Percentiles rank a stretch among this genome's conserved stretches.
Evolutionary conservation across 2,329 filamentous ascomycete species (phyloP).

Genomic region (Sordariomycetes sp.): DNA sequence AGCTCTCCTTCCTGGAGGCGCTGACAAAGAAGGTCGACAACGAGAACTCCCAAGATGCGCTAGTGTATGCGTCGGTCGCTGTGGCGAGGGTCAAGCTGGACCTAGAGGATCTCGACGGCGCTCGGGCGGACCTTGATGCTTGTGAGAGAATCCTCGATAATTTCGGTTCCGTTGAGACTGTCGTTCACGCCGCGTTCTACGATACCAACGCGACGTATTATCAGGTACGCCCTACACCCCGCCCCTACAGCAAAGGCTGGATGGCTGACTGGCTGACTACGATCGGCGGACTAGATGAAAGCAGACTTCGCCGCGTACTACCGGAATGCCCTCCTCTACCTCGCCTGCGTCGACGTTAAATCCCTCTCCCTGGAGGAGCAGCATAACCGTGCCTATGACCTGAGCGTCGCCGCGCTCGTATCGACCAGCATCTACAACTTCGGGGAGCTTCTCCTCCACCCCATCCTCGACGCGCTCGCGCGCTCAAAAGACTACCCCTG

Average conservation of each 20-base stretch:
- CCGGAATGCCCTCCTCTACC: conserved; percentile 92
- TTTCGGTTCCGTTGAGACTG: conserved; percentile 90
- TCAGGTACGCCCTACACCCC: conserved; percentile 35
- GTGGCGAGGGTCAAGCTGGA: conserved; percentile 79
- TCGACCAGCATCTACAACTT: conserved; percentile 99
- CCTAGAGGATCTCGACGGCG: conserved; percentile 65
- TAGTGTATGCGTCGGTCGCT: conserved; percentile 85
- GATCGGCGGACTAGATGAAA: conserved; percentile 35
- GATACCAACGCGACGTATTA: conserved; percentile 91
- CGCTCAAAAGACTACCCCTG: conserved; percentile 63
- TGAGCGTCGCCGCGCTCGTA: conserved; percentile 82
- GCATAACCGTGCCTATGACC: conserved; percentile 75
- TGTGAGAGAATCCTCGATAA: conserved; percentile 79
- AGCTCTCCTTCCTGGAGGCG: conserved; percentile 69
- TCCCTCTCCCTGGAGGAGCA: conserved; percentile 63
- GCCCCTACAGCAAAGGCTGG: background rate
- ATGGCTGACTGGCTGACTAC: background rate
- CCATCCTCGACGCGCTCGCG: conserved; percentile 73
- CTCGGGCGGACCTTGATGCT: conserved; percentile 73
- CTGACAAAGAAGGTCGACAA: conserved; percentile 84
- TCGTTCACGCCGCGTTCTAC: conserved; percentile 95
- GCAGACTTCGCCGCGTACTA: conserved; percentile 94
- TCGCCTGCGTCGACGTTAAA: conserved; percentile 82
- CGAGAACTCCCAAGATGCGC: conserved; percentile 85
- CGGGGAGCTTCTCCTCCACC: conserved; percentile 93